Evolutionary conservation across 1,284 basidiomycete species (phyloP).

Genomic region (Puccinia triticina): DNA sequence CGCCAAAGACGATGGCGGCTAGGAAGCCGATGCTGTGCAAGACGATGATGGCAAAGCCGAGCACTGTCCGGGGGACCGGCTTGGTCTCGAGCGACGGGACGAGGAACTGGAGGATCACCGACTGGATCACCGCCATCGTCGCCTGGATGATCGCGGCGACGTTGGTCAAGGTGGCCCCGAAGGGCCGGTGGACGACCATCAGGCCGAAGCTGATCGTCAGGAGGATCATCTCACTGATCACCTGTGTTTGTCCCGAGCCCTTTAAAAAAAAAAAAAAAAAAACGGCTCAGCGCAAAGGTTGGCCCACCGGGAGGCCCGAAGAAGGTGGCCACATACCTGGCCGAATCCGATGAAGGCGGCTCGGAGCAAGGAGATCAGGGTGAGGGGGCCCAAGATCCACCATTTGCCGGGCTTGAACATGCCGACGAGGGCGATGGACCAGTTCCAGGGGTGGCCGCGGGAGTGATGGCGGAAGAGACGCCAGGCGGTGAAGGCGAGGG

Average conservation of each 20-base stretch:
- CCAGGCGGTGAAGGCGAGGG: conserved; percentile 21
- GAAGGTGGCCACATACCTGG: conserved; percentile 53
- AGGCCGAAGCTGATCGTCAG: conserved; percentile 57
- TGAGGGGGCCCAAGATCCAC: conserved; percentile 56
- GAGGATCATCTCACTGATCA: conserved; percentile 57
- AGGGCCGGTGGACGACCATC: conserved; percentile 57
- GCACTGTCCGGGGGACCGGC: conserved; percentile 58
- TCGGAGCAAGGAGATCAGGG: conserved; percentile 57
- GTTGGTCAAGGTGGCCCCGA: conserved; percentile 56
- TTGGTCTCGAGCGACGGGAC: conserved; percentile 56
- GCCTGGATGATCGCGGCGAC: conserved; percentile 57
- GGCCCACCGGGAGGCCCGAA: too few relatives aligned
- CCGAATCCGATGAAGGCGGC: conserved; percentile 56
- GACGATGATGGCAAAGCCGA: conserved; percentile 58
- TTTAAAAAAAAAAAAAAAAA: conserved; percentile 57
- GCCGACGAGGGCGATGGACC: conserved; percentile 4
- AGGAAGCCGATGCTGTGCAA: conserved; percentile 58
- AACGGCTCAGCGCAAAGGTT: too few relatives aligned
- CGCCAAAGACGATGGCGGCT: conserved; percentile 4
- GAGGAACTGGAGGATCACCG: conserved; percentile 57
- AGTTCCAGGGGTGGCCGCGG: conserved; percentile 13
- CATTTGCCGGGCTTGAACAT: conserved; percentile 36
- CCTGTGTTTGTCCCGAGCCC: conserved; percentile 56
- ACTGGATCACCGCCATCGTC: conserved; percentile 57
- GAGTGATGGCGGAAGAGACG: conserved; percentile 21